Evolutionary conservation across 2,329 filamentous ascomycete genomes (phyloP).

Genomic region (Nemania sp.): DNA sequence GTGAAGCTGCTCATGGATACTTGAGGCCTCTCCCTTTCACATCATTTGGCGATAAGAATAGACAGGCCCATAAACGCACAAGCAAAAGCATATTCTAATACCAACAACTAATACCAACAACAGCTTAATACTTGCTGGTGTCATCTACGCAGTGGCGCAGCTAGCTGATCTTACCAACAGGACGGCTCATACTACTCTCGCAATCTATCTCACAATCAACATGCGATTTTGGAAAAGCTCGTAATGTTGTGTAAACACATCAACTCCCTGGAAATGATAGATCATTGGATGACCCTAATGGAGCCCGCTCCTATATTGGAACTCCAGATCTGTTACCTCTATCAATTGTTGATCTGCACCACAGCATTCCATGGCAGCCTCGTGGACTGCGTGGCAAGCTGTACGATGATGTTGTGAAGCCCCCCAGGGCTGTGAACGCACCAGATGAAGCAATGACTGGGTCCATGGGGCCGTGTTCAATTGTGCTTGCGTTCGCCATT

Average conservation of each 20-base stretch:
- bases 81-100: background rate
- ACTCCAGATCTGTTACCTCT: background rate
- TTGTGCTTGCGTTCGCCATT: background rate
- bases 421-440: slow-evolving; percentile 14
- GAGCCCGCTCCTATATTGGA: background rate
- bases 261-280: too few relatives aligned
- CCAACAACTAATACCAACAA: background rate
- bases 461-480: slow-evolving; percentile 1
- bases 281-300: too few relatives aligned
- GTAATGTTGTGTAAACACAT: too few relatives aligned
- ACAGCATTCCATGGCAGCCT: slow-evolving; percentile 11
- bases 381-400: slow-evolving; percentile 9
- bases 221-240: too few relatives aligned
- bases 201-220: background rate
- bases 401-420: slow-evolving; percentile 13
- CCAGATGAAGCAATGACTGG: background rate
- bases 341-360: background rate
- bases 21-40: background rate
- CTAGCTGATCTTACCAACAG: too few relatives aligned
- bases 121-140: too few relatives aligned
- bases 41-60: background rate
- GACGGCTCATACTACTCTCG: too few relatives aligned
- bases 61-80: background rate
- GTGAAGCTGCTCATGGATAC: background rate
- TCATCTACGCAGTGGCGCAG: too few relatives aligned